Evolutionary conservation across 2,329 filamentous ascomycete genomes (phyloP), one percentile per base, ranked within the genome.

Genomic region (Cytospora piceae): DNA sequence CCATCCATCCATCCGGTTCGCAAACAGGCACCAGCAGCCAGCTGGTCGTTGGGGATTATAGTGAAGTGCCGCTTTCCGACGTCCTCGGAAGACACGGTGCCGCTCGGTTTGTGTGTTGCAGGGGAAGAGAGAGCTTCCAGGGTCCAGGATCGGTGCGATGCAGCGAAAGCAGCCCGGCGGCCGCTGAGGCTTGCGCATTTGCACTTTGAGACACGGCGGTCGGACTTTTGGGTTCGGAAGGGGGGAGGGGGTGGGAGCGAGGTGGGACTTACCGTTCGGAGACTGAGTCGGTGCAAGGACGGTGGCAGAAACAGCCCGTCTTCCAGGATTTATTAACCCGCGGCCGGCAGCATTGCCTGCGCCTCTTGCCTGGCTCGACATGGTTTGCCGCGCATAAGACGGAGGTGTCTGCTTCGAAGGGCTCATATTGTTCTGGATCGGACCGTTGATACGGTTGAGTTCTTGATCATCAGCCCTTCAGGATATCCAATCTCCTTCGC

Each of bases 211-310:
- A 46, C 42, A 46, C 39, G 11, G n/a, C 4, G 42, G 7, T 46
- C 42, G 42, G 42, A 9, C 20, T 46, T 46, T 22, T n/a, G 37
- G 14, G 37, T 12, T 34, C 32, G 37, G 37, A 17, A 17, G 5
- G 37, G 37, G 37, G 58, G 42, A 27, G 58, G 27, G 39, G 37
- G 27, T 60, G n/a, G 46, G 32, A 32, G 7, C 22, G 4, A 39
- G 34, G 57, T 64, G 63, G 57, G 57, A 65, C 63, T 56, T 61
- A 61, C 63, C 58, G 29, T 49, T 34, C 17, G 15, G n/a, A 27
- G 51, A 52, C 52, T 34, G 52, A 49, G 39, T 49, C 63, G 57
- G 63, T 29, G 32, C 34, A 54, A 52, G 31, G 2, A 52, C 32
- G 15, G 58, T 52, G 34, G 63, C 61, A 55, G 63, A 65, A 39